Conservation (phyloP, 768 basidiomycete genomes). For the Boletus subparvulus region DNA sequence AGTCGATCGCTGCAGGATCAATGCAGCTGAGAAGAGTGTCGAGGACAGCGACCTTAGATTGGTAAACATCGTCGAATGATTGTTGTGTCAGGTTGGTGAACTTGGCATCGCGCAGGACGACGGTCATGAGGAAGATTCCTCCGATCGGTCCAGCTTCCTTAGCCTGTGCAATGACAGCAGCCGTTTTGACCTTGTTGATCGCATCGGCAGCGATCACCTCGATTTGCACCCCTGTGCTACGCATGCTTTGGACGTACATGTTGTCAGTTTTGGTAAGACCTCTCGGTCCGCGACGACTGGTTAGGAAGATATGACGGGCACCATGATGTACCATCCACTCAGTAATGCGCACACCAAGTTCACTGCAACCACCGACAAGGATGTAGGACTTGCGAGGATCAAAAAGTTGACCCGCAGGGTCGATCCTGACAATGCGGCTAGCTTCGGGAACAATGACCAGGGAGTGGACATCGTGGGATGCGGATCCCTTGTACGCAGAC, state of each 20-base stretch:
- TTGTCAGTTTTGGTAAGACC: conserved; percentile 24
- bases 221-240: conserved; percentile 22
- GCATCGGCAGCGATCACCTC: conserved; percentile 31
- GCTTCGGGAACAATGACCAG: conserved; percentile 20
- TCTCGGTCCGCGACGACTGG: conserved; percentile 24
- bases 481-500: conserved; percentile 6
- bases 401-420: conserved; percentile 30
- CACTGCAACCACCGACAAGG: conserved; percentile 22
- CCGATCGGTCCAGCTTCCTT: conserved; percentile 28
- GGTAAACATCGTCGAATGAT: conserved; percentile 28
- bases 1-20: conserved; percentile 25
- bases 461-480: conserved; percentile 5
- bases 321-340: conserved; percentile 36
- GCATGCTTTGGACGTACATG: conserved; percentile 30
- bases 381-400: conserved; percentile 28
- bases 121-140: conserved; percentile 35
- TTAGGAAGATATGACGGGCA: conserved; percentile 34
- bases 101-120: conserved; percentile 34
- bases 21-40: conserved; percentile 17
- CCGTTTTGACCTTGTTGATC: conserved; percentile 21
- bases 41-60: conserved; percentile 22
- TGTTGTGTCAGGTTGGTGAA: conserved; percentile 36
- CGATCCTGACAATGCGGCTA: conserved; percentile 14
- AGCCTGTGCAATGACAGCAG: conserved; percentile 22
- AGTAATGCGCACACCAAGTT: conserved; percentile 28